phyloP scores from a whole-genome alignment of 1,284 basidiomycete genomes.

The Sanghuangporus weigelae region DNA sequence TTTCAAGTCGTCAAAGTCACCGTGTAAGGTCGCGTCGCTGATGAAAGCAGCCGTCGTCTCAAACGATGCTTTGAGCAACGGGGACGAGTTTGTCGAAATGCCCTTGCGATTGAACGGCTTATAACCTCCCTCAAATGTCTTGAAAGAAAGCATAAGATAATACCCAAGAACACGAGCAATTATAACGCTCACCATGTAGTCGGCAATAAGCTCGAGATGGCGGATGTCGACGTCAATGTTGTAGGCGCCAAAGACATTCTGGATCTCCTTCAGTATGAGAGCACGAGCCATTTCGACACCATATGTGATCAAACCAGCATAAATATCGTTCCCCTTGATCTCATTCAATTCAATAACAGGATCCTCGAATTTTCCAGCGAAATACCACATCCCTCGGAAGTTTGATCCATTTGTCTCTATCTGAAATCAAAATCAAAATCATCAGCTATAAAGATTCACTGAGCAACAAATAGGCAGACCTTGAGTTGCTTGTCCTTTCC shows the following conservation, averaged over 20 bases:
- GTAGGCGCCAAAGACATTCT: constrained; percentile 93
- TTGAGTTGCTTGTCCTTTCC: constrained; percentile 41
- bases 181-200: constrained; percentile 82
- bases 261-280: constrained; percentile 88
- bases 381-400: constrained; percentile 87
- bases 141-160: constrained; percentile 6
- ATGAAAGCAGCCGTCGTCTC: constrained; percentile 97
- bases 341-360: constrained; percentile 78
- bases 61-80: constrained; percentile 94
- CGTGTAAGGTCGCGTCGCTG: constrained; percentile 89
- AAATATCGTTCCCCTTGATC: constrained; percentile 95
- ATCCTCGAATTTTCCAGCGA: constrained; percentile 58
- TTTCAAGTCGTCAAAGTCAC: constrained; percentile 90
- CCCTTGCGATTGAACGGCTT: constrained; percentile 97
- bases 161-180: neutral
- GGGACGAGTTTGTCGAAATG: constrained; percentile 86
- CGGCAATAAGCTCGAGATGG: constrained; percentile 95
- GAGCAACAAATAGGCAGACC: constrained; percentile 32
- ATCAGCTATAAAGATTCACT: neutral
- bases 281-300: constrained; percentile 97
- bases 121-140: constrained; percentile 98
- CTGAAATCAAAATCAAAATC: constrained; percentile 30
- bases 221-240: constrained; percentile 94
- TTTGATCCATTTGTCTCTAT: constrained; percentile 89
- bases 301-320: constrained; percentile 87